Conservation (phyloP, 495 filamentous ascomycete species). For the Penicillium roqueforti region DNA sequence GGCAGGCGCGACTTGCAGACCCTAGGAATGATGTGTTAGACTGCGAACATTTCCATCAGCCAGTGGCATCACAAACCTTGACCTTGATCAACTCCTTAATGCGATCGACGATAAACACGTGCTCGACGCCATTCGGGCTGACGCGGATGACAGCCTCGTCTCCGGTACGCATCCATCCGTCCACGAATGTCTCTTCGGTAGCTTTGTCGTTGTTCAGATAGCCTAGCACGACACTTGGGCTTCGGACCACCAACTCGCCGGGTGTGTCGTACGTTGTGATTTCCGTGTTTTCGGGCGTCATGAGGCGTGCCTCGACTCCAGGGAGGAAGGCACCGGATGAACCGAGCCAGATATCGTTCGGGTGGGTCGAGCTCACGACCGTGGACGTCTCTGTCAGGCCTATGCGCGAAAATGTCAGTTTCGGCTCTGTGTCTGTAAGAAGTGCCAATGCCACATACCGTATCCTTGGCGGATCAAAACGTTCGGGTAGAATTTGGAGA, state of each 20-base stretch:
- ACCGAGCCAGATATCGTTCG: constrained; percentile 66
- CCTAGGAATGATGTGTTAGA: constrained; percentile 43
- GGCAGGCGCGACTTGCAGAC: constrained; percentile 85
- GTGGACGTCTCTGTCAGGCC: constrained; percentile 80
- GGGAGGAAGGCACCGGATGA: constrained; percentile 71
- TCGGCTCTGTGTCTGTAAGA: constrained; percentile 2
- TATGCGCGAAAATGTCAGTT: constrained; percentile 22
- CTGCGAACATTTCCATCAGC: background rate
- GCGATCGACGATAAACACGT: constrained; percentile 79
- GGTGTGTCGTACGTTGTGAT: constrained; percentile 71
- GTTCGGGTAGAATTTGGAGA: constrained; percentile 60
- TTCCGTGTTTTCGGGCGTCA: constrained; percentile 70
- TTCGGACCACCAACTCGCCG: constrained; percentile 74
- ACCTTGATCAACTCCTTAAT: constrained; percentile 95
- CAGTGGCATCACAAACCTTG: constrained; percentile 53
- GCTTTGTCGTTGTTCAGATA: constrained; percentile 85
- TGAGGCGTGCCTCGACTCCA: constrained; percentile 60
- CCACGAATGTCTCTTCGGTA: constrained; percentile 72
- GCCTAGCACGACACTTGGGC: constrained; percentile 72
- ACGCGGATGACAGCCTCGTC: constrained; percentile 73
- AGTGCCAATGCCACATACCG: constrained; percentile 44
- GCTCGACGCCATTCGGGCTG: constrained; percentile 62
- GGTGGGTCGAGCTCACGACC: constrained; percentile 62
- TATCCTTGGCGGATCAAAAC: constrained; percentile 76
- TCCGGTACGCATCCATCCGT: constrained; percentile 81